Evolutionary conservation across 2,329 filamentous ascomycete genomes (phyloP).

Genomic region (Trichoderma hamatum): DNA sequence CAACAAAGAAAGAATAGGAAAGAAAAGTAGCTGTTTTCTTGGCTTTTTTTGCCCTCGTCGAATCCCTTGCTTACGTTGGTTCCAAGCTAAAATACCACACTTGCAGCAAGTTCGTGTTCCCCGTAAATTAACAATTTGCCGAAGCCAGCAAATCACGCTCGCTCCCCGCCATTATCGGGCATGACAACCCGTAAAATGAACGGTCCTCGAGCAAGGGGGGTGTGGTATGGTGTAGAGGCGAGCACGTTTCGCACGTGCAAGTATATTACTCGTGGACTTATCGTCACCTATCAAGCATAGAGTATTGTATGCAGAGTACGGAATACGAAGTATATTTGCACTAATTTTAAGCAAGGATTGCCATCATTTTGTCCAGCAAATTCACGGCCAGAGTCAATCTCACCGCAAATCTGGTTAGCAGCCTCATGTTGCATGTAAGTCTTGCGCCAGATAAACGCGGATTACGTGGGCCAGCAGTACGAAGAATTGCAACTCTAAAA

Average conservation of each 20-base stretch:
- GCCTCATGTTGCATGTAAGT: background rate
- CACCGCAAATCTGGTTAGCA: background rate
- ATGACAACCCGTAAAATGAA: constrained; percentile 12
- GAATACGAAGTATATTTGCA: background rate
- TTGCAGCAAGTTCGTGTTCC: constrained; percentile 4
- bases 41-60: background rate
- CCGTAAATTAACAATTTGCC: constrained; percentile 25
- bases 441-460: background rate
- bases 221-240: background rate
- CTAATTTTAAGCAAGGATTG: background rate
- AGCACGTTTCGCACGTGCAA: constrained; percentile 16
- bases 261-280: background rate
- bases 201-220: background rate
- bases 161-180: constrained; percentile 6
- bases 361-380: background rate
- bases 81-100: background rate
- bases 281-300: background rate
- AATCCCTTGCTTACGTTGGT: background rate
- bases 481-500: constrained; percentile 11
- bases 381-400: background rate
- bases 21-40: background rate
- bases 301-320: background rate
- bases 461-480: background rate
- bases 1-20: background rate
- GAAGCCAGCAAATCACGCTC: constrained; percentile 13